A percentile compares a stretch with the other conserved stretches of the same genome.
phyloP scores from a whole-genome alignment of 495 filamentous ascomycete species.

The Aspergillus cavernicola region DNA sequence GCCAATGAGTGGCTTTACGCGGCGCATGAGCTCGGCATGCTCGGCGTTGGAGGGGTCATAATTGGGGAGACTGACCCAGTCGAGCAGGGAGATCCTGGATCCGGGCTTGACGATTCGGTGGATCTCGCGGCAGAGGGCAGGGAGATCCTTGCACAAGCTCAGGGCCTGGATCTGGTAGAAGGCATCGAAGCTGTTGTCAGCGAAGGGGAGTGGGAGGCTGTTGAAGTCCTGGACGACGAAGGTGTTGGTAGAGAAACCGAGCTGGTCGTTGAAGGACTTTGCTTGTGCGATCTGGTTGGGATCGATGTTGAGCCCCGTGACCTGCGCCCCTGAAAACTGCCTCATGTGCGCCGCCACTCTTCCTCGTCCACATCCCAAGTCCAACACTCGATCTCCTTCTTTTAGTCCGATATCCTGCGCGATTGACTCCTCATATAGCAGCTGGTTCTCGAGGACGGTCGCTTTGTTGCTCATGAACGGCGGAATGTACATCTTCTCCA shows the following conservation, averaged over 20 bases:
- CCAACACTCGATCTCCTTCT: constrained; percentile 49
- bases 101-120: constrained; percentile 57
- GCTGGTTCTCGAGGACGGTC: constrained; percentile 49
- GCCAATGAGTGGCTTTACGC: constrained; percentile 60
- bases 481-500: constrained; percentile 68
- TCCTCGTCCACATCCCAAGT: constrained; percentile 59
- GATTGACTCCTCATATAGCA: constrained; percentile 59
- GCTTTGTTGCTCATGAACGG: constrained; percentile 57
- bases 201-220: constrained; percentile 54
- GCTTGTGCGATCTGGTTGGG: constrained; percentile 59
- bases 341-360: constrained; percentile 62
- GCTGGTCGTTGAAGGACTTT: constrained; percentile 44
- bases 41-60: constrained; percentile 53
- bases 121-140: constrained; percentile 50
- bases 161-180: constrained; percentile 65
- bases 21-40: constrained; percentile 55
- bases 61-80: constrained; percentile 56
- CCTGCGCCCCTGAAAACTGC: constrained; percentile 49
- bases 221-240: constrained; percentile 59
- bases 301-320: constrained; percentile 62
- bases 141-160: constrained; percentile 55
- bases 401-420: constrained; percentile 49
- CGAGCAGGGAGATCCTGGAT: constrained; percentile 52
- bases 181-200: constrained; percentile 52
- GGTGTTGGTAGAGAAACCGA: constrained; percentile 43